These are phyloP conservation scores for Phialemoniopsis sp. DNA, from an alignment of 2,329 filamentous ascomycete genomes.

Conservation along the genomic window DNA sequence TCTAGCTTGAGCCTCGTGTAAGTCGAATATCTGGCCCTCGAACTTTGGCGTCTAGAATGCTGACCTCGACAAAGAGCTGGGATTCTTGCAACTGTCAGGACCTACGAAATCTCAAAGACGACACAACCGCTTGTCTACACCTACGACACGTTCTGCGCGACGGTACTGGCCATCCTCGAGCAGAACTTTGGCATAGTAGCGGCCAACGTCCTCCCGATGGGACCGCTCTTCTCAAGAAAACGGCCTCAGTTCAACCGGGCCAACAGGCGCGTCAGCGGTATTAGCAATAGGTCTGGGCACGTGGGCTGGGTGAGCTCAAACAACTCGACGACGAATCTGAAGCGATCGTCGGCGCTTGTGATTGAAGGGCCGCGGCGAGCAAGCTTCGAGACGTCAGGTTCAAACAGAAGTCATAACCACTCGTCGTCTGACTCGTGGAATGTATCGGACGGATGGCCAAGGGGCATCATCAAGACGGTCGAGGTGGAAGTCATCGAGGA, in stretches of 20 bases:
- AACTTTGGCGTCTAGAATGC: neutral
- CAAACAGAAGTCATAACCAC: conserved; percentile 1
- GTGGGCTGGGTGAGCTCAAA: conserved; percentile 13
- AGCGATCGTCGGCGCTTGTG: conserved; percentile 16
- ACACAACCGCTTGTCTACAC: conserved; percentile 22
- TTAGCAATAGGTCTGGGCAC: conserved; percentile 8
- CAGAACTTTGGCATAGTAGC: conserved; percentile 31
- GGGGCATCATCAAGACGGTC: conserved; percentile 32
- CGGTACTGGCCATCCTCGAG: conserved; percentile 26
- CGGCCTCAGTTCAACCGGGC: conserved; percentile 11
- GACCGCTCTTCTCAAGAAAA: conserved; percentile 19
- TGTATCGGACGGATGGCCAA: conserved; percentile 19
- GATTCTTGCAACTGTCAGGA: conserved; percentile 24
- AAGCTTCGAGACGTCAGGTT: conserved; percentile 9
- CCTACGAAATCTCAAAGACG: conserved; percentile 19
- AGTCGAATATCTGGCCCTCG: conserved; percentile 5
- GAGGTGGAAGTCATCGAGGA: conserved; percentile 29
- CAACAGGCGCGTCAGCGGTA: conserved; percentile 1
- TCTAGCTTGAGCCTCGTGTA: conserved; percentile 21
- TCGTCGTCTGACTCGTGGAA: conserved; percentile 9
- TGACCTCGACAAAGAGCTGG: conserved; percentile 16
- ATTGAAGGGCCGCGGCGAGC: conserved; percentile 16
- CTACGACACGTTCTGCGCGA: conserved; percentile 22
- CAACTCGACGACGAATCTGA: conserved; percentile 13
- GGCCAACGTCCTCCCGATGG: conserved; percentile 28